Evolutionary conservation across 805 yeast species (phyloP).

Genomic region (Pichia ethanolica): DNA sequence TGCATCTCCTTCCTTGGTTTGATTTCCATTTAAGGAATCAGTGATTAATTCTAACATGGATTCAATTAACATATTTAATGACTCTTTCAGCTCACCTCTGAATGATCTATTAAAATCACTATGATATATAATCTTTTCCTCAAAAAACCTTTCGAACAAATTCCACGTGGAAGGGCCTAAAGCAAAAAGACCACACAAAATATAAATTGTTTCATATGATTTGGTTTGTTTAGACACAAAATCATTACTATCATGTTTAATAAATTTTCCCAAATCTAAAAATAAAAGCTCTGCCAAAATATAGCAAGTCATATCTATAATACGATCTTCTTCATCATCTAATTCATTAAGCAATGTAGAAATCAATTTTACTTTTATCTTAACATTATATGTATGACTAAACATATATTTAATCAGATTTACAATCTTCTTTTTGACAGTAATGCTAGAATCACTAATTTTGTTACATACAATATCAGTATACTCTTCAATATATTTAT

Average conservation of each 20-base stretch:
- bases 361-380: constrained; percentile 35
- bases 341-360: constrained; percentile 46
- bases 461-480: constrained; percentile 43
- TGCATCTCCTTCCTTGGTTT: constrained; percentile 18
- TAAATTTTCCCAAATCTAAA: background rate
- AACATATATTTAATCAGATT: constrained; percentile 45
- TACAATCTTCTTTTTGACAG: constrained; percentile 58
- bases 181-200: constrained; percentile 32
- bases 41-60: constrained; percentile 31
- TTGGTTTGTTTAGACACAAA: background rate
- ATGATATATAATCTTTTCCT: constrained; percentile 33
- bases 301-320: constrained; percentile 36
- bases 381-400: constrained; percentile 23
- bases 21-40: constrained; percentile 19
- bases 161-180: constrained; percentile 34
- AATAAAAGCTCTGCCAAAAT: constrained; percentile 35
- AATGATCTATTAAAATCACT: constrained; percentile 15
- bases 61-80: constrained; percentile 29
- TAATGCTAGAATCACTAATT: constrained; percentile 51
- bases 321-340: constrained; percentile 64
- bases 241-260: background rate
- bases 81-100: constrained; percentile 13
- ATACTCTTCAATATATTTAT: constrained; percentile 40
- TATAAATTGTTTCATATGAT: constrained; percentile 2
- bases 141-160: constrained; percentile 41